A percentile compares a stretch with the other conserved stretches of the same genome.
These are phyloP conservation scores for Mucor sp. DNA, from an alignment of 371 early-diverging fungal genomes.

Conservation along the genomic window DNA sequence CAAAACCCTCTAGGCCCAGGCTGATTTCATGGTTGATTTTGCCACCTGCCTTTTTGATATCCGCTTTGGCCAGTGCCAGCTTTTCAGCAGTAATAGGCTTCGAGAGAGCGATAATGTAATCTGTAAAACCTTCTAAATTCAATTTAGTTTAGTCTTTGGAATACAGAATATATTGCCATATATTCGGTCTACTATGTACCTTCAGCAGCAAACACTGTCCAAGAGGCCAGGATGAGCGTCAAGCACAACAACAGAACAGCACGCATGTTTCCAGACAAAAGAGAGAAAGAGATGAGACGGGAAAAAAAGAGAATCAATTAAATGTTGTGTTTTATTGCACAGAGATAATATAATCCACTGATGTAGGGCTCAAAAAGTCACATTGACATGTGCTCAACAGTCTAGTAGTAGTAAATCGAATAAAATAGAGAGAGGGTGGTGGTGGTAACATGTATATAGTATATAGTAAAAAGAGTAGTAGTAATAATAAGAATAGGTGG, in stretches of 20 bases:
- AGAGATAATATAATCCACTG: too few species aligned
- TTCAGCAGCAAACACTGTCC: conserved; percentile 10
- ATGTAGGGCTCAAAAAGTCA: too few species aligned
- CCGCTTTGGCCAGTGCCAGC: conserved; percentile 18
- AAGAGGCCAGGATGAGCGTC: background rate
- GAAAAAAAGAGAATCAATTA: background rate
- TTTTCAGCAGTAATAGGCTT: conserved; percentile 11
- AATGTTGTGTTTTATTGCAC: too few species aligned
- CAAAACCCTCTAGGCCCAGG: conserved; percentile 17
- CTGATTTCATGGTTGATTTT: conserved; percentile 14
- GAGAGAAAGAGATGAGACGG: background rate
- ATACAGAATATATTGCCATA: background rate
- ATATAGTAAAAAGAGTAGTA: too few species aligned
- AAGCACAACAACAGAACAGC: conserved; percentile 7
- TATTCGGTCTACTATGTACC: conserved; percentile 4
- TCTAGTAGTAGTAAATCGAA: too few species aligned
- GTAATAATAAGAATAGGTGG: too few species aligned
- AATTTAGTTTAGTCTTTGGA: background rate
- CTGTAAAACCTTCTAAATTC: conserved; percentile 16
- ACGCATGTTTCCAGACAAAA: conserved; percentile 9
- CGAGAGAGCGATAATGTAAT: conserved; percentile 12
- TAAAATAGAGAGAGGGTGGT: too few species aligned
- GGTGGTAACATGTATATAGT: too few species aligned
- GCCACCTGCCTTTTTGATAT: conserved; percentile 24
- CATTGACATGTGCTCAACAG: too few species aligned